Base-by-base conservation (phyloP, 768 basidiomycete genomes). In the Auriscalpium microsporum region DNA sequence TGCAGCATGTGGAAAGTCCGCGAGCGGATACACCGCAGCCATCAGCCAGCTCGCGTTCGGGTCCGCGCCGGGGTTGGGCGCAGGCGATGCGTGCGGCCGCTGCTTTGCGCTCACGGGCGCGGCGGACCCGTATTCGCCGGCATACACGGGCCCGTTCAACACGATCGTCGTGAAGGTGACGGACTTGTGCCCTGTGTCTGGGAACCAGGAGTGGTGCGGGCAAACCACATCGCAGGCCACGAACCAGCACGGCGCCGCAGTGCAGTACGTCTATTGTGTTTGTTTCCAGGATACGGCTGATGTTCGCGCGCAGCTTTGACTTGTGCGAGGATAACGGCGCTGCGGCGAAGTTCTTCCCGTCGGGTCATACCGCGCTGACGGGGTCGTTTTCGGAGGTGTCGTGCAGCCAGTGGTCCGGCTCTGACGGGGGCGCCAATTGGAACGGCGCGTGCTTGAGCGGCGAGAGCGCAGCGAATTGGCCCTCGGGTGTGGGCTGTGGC, bases 61-160 rank as follows among this genome's bases (percentile, higher is more conserved):
- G 42, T 69, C 78, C 8, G 49, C 64, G 14, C 76, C 80, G 17
- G 79, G 80, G 0, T 33, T 68, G 0, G 81, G 80, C 10, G 67
- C 79, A 2, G 81, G 82, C 14, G 81, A 81, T 65, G 82, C 78
- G 10, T 84, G 81, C 58, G 82, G 81, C 13, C 78, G 81, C 38
- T 83, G 82, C 71, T 83, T 84, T 64, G 66, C 73, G 17, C 48
- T 83, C 54, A 79, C 80, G 1, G 79, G 73, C 40, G 71, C 64
- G 14, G 57, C 64, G 10, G 80, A 82, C 64, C 81, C 82, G 17
- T 82, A 68, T 69, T 76, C 78, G 21, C 78, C 79, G 1, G 55
- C 68, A 0, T 81, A 61, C 65, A 65, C 70, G 14, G 80, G 79
- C 10, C 78, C 80, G 14, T 81, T 80, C 70, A 60, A 78, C 35